Evolutionary conservation across 2,329 filamentous ascomycete genomes (phyloP).

Genomic region (Amauroascus verrucosus): DNA sequence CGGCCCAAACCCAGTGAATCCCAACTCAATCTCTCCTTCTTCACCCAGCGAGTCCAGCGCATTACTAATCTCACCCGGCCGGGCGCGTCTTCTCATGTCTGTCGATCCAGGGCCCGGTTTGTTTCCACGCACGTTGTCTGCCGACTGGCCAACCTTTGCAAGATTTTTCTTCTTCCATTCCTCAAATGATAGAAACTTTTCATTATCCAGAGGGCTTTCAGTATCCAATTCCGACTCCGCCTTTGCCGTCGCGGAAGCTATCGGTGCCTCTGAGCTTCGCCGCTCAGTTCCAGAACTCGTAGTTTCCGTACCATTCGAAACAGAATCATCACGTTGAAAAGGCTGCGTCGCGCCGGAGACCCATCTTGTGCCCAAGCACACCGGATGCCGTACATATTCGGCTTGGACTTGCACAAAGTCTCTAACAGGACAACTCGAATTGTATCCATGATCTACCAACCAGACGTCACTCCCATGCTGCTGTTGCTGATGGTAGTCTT

Average conservation of each 20-base stretch:
- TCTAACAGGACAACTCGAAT: constrained; percentile 5
- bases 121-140: constrained; percentile 52
- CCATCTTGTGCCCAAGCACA: constrained; percentile 21
- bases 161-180: constrained; percentile 96
- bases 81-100: constrained; percentile 42
- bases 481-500: background rate
- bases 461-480: background rate
- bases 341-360: background rate
- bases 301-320: background rate
- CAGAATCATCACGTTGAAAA: background rate
- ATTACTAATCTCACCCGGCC: constrained; percentile 48
- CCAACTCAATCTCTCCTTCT: constrained; percentile 73
- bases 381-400: constrained; percentile 21
- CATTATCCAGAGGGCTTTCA: constrained; percentile 59
- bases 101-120: constrained; percentile 38
- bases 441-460: background rate
- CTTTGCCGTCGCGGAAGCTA: background rate
- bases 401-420: constrained; percentile 4
- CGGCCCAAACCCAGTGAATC: constrained; percentile 54
- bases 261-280: background rate
- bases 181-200: constrained; percentile 89
- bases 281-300: constrained; percentile 5
- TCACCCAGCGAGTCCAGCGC: constrained; percentile 73
- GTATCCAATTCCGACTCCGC: constrained; percentile 43
- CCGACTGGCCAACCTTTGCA: constrained; percentile 70